Evolutionary conservation across 1,284 basidiomycete genomes (phyloP).

Genomic region (Ustilago nuda): DNA sequence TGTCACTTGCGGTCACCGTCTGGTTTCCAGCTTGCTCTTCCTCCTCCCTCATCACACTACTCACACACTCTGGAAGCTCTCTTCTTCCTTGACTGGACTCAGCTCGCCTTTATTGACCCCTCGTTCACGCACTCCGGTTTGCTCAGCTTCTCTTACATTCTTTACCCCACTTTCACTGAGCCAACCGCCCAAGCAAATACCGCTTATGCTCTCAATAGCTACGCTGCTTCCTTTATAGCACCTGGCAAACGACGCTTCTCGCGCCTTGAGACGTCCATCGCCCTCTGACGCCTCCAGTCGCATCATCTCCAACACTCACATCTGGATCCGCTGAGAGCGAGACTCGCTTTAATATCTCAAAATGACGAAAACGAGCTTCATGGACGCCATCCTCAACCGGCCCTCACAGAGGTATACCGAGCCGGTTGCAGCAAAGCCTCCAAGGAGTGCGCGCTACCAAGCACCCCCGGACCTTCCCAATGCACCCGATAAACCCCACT

Average conservation of each 20-base stretch:
- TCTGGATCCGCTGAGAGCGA: background rate
- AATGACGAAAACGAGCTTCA: constrained; percentile 63
- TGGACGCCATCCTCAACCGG: constrained; percentile 66
- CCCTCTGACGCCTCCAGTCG: background rate
- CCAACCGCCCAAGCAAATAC: background rate
- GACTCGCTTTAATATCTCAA: constrained; percentile 2
- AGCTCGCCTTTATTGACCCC: background rate
- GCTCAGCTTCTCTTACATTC: background rate
- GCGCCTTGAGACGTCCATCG: background rate
- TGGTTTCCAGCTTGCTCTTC: background rate
- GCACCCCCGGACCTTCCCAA: constrained; percentile 61
- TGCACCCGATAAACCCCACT: constrained; percentile 49
- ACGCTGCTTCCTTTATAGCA: background rate
- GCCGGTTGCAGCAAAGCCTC: constrained; percentile 26
- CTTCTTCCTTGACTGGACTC: background rate
- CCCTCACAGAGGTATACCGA: constrained; percentile 66
- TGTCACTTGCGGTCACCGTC: constrained; percentile 15
- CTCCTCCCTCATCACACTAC: constrained; percentile 2
- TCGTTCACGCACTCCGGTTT: background rate
- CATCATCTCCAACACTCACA: background rate
- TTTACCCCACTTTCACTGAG: background rate
- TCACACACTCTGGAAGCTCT: background rate
- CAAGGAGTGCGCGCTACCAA: constrained; percentile 15
- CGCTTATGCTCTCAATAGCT: background rate
- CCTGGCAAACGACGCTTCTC: background rate